Conservation (phyloP, 805 yeast genomes). For the Kuraishia piskuri region DNA sequence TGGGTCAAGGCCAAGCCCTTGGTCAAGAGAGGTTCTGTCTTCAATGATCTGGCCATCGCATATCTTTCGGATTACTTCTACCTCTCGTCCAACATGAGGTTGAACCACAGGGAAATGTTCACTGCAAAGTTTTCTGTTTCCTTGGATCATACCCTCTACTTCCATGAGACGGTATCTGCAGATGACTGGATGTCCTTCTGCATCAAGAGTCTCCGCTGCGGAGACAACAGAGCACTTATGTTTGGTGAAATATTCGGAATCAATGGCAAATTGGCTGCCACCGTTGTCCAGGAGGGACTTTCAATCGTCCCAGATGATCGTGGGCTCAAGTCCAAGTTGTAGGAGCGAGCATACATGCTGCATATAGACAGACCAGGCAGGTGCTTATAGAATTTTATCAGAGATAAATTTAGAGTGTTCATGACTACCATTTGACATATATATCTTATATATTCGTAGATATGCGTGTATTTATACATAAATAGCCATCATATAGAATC, state of each 20-base stretch:
- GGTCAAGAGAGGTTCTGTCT: slow-evolving; percentile 19
- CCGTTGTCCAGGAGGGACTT: slow-evolving; percentile 61
- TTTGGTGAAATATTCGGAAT: slow-evolving; percentile 47
- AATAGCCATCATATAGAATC: no score
- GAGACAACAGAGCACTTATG: slow-evolving; percentile 44
- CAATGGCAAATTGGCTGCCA: slow-evolving; percentile 45
- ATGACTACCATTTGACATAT: no score
- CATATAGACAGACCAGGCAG: no score
- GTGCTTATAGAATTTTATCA: no score
- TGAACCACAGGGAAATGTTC: slow-evolving; percentile 36
- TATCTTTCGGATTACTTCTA: slow-evolving; percentile 52
- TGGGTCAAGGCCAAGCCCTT: slow-evolving; percentile 21
- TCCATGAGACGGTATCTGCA: slow-evolving; percentile 43
- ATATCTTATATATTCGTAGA: no score
- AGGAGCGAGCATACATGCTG: no score
- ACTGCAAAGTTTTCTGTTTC: slow-evolving; percentile 47
- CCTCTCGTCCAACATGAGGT: slow-evolving; percentile 41
- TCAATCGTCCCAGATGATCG: slow-evolving; percentile 19
- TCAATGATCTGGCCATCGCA: slow-evolving; percentile 48
- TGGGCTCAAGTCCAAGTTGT: background rate
- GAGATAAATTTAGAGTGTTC: no score
- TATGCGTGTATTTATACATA: no score
- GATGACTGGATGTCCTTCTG: slow-evolving; percentile 45
- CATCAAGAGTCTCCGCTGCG: slow-evolving; percentile 38
- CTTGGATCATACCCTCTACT: slow-evolving; percentile 59